Conservation (phyloP, 371 early-diverging fungal species). For the Saksenaea vasiformis region DNA sequence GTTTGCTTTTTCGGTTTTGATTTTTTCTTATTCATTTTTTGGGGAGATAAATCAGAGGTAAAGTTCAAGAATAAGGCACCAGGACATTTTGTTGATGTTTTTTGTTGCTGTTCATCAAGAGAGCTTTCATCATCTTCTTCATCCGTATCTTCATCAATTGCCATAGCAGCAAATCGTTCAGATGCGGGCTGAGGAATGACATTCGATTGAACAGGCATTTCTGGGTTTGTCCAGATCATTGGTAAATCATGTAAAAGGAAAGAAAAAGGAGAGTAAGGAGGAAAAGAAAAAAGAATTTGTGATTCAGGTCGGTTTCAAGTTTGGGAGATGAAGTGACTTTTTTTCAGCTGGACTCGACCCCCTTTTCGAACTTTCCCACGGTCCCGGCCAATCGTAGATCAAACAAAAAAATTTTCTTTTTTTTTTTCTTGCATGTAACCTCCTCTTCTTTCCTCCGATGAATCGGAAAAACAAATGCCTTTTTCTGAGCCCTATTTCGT, state of each 20-base stretch:
- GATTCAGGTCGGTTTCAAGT: neutral
- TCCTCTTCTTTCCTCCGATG: neutral
- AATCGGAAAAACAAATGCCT: neutral
- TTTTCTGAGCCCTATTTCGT: too few species aligned
- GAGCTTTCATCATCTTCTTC: constrained; percentile 10
- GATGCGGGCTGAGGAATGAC: constrained; percentile 1
- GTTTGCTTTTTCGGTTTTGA: constrained; percentile 50
- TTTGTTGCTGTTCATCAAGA: constrained; percentile 1
- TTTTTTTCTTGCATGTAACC: neutral
- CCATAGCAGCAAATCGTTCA: constrained; percentile 1
- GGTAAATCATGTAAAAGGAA: constrained; percentile 1
- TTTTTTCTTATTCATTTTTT: constrained; percentile 27
- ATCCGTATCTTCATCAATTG: constrained; percentile 10
- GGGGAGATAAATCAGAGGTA: constrained; percentile 31
- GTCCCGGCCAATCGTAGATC: constrained; percentile 29
- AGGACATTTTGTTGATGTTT: constrained; percentile 1
- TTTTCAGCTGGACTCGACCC: constrained; percentile 13
- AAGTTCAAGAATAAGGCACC: constrained; percentile 21
- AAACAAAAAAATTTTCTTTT: constrained; percentile 17
- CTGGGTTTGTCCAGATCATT: constrained; percentile 4
- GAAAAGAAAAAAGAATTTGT: constrained; percentile 4
- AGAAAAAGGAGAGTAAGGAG: neutral
- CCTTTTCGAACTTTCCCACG: constrained; percentile 31
- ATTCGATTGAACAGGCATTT: neutral
- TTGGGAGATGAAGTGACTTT: constrained; percentile 6